Evolutionary conservation across 2,329 filamentous ascomycete genomes (phyloP).

Genomic region (Colletotrichum tofieldiae): DNA sequence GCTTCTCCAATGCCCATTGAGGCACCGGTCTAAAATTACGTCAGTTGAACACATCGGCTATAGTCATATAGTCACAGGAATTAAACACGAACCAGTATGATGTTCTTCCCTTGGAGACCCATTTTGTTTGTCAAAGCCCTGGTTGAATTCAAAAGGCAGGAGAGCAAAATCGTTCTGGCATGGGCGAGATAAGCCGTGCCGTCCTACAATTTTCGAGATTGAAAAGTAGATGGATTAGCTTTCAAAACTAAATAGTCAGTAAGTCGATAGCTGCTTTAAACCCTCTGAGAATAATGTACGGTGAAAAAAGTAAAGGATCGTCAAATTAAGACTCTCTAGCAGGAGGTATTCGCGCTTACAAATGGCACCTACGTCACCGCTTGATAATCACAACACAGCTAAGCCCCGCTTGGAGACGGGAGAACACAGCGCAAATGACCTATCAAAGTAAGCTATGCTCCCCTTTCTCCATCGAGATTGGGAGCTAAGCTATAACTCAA

Average conservation of each 20-base stretch:
- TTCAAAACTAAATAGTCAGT: no score
- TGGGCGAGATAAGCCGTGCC: no score
- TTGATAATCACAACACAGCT: background rate
- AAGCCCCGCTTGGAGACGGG: background rate
- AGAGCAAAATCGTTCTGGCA: background rate
- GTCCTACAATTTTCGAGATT: background rate
- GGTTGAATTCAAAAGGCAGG: no score
- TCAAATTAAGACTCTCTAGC: no score
- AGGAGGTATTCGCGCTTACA: background rate
- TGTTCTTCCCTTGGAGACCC: constrained; percentile 17
- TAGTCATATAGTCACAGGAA: no score
- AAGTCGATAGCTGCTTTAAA: background rate
- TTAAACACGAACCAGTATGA: background rate
- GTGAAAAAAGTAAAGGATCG: background rate
- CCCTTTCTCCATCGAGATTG: no score
- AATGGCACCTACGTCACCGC: constrained; percentile 10
- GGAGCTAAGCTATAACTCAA: no score
- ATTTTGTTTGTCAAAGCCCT: background rate
- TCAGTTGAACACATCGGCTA: background rate
- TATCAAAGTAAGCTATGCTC: background rate
- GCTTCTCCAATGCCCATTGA: constrained; percentile 64
- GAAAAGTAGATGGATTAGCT: background rate
- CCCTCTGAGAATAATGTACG: no score
- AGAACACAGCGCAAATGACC: background rate
- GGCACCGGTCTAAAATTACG: constrained; percentile 52